Conservation (phyloP, 2,329 filamentous ascomycete species). For the Penicillium sp. region DNA sequence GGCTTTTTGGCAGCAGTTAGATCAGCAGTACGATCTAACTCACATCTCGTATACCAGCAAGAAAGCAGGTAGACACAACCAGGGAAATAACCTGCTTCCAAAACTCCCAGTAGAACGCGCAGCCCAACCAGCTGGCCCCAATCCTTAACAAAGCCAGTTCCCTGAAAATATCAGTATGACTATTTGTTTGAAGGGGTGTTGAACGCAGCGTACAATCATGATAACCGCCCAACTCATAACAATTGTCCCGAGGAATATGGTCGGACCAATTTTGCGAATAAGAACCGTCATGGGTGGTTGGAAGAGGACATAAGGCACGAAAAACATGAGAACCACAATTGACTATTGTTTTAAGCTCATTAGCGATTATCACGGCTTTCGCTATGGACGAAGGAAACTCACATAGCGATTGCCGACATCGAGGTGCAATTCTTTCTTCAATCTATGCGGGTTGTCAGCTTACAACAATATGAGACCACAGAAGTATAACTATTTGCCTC, state of each 20-base stretch:
- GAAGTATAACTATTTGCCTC: too few relatives aligned
- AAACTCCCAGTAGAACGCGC: conserved; percentile 31
- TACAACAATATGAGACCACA: not conserved
- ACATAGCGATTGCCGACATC: conserved; percentile 24
- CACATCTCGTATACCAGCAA: conserved; percentile 67
- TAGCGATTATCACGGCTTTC: not conserved
- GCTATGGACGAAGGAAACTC: not conserved
- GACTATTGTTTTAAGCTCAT: conserved; percentile 22
- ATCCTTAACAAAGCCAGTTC: conserved; percentile 35
- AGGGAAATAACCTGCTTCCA: conserved; percentile 65
- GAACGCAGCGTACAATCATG: conserved; percentile 30
- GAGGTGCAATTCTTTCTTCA: conserved; percentile 22
- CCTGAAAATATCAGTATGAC: conserved; percentile 18
- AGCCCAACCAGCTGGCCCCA: conserved; percentile 32
- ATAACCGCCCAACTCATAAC: conserved; percentile 35
- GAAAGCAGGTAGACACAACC: conserved; percentile 73
- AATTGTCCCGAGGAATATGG: conserved; percentile 31
- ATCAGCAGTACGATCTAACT: conserved; percentile 10
- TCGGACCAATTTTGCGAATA: conserved; percentile 36
- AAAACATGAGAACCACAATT: conserved; percentile 38
- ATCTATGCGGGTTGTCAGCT: conserved; percentile 17
- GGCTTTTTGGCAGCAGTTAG: too few relatives aligned
- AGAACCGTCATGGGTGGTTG: conserved; percentile 37
- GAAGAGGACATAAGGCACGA: conserved; percentile 37
- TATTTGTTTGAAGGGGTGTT: too few relatives aligned